A percentile compares a stretch with the other conserved stretches of the same genome.
These are phyloP conservation scores for Gloeostereum incarnatum DNA, from an alignment of 768 basidiomycete genomes.

Conservation along the genomic window DNA sequence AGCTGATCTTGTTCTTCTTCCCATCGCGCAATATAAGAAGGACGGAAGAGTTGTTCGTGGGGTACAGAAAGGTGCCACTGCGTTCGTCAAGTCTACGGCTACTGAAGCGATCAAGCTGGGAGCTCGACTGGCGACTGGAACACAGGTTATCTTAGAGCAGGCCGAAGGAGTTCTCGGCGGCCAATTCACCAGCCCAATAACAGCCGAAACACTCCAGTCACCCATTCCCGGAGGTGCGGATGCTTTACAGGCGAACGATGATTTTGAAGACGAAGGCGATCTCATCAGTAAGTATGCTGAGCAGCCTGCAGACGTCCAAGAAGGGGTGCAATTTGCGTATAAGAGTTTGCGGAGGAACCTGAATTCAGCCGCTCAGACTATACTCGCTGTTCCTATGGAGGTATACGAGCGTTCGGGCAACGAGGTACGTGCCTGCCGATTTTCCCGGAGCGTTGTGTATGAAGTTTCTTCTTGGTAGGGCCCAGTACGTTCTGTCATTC, in stretches of 20 bases:
- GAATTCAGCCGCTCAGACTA: constrained; percentile 94
- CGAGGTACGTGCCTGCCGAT: constrained; percentile 45
- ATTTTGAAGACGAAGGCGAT: constrained; percentile 40
- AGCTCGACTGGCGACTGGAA: constrained; percentile 90
- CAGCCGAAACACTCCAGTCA: constrained; percentile 55
- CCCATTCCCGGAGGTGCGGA: constrained; percentile 22
- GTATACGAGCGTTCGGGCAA: constrained; percentile 92
- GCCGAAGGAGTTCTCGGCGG: constrained; percentile 87
- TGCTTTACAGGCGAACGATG: constrained; percentile 21
- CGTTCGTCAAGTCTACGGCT: constrained; percentile 91
- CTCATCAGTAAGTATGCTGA: constrained; percentile 85
- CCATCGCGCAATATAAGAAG: constrained; percentile 96
- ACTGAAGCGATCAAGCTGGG: constrained; percentile 94
- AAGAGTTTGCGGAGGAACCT: constrained; percentile 79
- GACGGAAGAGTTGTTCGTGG: constrained; percentile 90
- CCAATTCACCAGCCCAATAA: constrained; percentile 56
- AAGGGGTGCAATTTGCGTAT: constrained; percentile 91
- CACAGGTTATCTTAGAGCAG: constrained; percentile 94
- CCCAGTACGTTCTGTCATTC: constrained; percentile 86
- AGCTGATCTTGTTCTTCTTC: constrained; percentile 90
- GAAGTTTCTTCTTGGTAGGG: constrained; percentile 47
- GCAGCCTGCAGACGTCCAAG: constrained; percentile 75
- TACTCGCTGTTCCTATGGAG: constrained; percentile 98
- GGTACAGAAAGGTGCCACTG: constrained; percentile 86
- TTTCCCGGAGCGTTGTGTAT: background rate